phyloP scores from a whole-genome alignment of 805 yeast genomes.

The Teunomyces atbi region DNA sequence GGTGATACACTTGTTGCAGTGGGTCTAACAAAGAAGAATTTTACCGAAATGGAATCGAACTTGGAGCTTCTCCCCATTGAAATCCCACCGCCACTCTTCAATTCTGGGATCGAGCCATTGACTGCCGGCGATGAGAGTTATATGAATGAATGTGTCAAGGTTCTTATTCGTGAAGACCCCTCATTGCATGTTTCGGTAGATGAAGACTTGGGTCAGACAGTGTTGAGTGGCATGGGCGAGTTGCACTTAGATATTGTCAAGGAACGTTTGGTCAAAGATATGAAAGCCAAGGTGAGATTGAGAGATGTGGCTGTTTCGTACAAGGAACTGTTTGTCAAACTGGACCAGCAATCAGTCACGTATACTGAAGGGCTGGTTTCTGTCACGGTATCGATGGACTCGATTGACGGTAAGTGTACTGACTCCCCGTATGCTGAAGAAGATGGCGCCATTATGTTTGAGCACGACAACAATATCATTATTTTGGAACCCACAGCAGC shows the following conservation, averaged over 20 bases:
- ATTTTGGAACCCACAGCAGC: constrained; percentile 35
- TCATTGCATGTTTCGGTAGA: constrained; percentile 69
- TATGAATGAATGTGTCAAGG: constrained; percentile 66
- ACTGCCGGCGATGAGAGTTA: constrained; percentile 77
- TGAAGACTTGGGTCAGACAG: constrained; percentile 86
- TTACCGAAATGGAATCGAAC: constrained; percentile 43
- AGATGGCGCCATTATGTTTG: constrained; percentile 37
- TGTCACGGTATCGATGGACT: constrained; percentile 29
- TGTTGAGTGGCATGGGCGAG: constrained; percentile 96
- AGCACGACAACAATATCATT: constrained; percentile 48
- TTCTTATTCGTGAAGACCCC: constrained; percentile 85
- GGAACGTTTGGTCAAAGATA: constrained; percentile 74
- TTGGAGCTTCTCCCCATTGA: constrained; percentile 69
- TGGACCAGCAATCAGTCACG: constrained; percentile 1
- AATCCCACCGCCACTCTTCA: constrained; percentile 91
- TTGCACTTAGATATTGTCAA: constrained; percentile 86
- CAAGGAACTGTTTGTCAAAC: constrained; percentile 57
- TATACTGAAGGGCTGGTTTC: constrained; percentile 19
- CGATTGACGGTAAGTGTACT: constrained; percentile 37
- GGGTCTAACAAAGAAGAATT: constrained; percentile 44
- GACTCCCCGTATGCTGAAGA: constrained; percentile 35
- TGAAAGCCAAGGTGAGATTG: constrained; percentile 76
- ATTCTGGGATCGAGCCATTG: constrained; percentile 77
- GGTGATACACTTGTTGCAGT: constrained; percentile 87
- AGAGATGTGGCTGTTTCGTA: constrained; percentile 88